These are phyloP conservation scores for Metrosideros polymorpha DNA, from an alignment of 441 rosid species.

Conservation along the genomic window DNA sequence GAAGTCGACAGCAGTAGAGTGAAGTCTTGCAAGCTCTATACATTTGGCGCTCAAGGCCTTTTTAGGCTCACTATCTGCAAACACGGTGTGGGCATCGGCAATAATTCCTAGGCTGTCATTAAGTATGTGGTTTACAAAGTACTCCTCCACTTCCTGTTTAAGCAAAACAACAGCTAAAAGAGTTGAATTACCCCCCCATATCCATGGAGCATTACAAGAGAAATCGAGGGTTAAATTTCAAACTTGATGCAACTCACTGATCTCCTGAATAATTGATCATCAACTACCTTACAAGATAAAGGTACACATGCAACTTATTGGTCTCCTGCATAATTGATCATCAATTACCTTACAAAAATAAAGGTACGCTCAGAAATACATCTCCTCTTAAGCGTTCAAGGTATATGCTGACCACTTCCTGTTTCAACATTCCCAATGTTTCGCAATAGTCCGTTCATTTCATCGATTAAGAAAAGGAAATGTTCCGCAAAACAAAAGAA, in stretches of 20 bases:
- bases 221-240: background rate
- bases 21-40: background rate
- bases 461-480: background rate
- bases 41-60: slow-evolving; percentile 2
- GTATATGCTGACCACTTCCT: background rate
- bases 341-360: background rate
- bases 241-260: background rate
- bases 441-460: background rate
- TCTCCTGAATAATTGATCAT: background rate
- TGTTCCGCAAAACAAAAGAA: background rate
- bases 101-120: slow-evolving; percentile 11
- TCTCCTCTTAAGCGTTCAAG: background rate
- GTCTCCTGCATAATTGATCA: background rate
- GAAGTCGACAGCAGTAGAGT: slow-evolving; percentile 10
- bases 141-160: slow-evolving; percentile 10
- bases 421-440: background rate
- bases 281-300: background rate
- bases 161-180: background rate
- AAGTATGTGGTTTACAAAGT: slow-evolving; percentile 1
- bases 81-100: background rate
- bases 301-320: background rate
- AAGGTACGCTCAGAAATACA: background rate
- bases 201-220: background rate
- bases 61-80: background rate
- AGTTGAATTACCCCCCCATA: background rate